Conservation (phyloP, 176 grass and related monocot genomes). For the Chloris gayana region DNA sequence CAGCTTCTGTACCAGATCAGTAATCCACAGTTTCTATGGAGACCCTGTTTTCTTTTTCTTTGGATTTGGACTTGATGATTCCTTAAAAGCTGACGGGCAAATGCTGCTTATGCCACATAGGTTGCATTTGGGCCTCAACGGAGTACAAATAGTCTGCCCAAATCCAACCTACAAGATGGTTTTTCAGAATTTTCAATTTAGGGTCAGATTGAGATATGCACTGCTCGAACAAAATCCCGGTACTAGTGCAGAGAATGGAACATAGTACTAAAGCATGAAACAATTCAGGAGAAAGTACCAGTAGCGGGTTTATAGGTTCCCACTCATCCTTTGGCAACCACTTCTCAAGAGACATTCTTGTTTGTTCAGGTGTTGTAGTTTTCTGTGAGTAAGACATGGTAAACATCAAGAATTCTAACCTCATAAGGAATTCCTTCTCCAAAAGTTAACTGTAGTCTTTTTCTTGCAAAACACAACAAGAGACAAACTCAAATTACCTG, state of each 20-base stretch:
- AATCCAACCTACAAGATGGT: conserved; percentile 80
- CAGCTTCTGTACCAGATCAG: neutral
- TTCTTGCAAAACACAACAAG: neutral
- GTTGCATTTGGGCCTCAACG: conserved; percentile 71
- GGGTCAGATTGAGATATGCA: conserved; percentile 3
- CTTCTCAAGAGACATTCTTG: conserved; percentile 84
- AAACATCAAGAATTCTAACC: neutral
- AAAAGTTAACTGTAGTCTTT: neutral
- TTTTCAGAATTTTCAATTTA: conserved; percentile 17
- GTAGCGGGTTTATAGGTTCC: conserved; percentile 83
- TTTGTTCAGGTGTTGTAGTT: conserved; percentile 87
- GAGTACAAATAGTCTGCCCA: conserved; percentile 90
- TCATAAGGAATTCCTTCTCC: neutral
- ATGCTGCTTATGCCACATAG: conserved; percentile 73
- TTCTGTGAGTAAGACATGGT: conserved; percentile 46
- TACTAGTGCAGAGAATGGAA: conserved; percentile 2
- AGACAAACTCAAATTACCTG: conserved; percentile 55
- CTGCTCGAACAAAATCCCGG: neutral
- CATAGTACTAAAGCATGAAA: neutral
- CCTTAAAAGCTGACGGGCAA: conserved; percentile 90
- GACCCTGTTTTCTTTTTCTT: conserved; percentile 59
- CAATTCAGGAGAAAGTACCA: conserved; percentile 52
- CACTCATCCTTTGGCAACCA: conserved; percentile 98
- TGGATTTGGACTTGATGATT: conserved; percentile 61
- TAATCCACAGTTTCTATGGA: conserved; percentile 20